Percentiles rank a stretch among this genome's conserved stretches.
Evolutionary conservation across 2,329 filamentous ascomycete species (phyloP).

Genomic region (Coniochaeta sp.): DNA sequence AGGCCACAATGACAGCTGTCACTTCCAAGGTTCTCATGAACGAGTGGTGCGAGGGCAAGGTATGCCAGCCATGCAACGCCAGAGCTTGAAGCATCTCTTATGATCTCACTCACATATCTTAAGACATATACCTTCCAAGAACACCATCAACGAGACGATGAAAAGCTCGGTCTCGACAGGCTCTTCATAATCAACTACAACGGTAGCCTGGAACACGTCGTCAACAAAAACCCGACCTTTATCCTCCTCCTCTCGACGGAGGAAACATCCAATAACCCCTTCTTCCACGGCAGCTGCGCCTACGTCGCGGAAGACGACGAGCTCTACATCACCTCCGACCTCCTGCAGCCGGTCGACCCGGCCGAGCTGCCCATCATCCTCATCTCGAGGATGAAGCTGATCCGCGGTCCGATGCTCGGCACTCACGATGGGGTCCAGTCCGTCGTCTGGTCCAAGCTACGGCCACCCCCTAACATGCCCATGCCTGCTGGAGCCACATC

Average conservation of each 20-base stretch:
- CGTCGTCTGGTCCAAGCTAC: conserved; percentile 32
- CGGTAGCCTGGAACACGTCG: conserved; percentile 23
- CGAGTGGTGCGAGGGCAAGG: background rate
- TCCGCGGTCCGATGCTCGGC: conserved; percentile 20
- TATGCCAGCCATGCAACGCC: background rate
- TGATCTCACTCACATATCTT: background rate
- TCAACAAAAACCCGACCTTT: conserved; percentile 25
- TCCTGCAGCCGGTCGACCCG: conserved; percentile 28
- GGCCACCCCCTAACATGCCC: conserved; percentile 32
- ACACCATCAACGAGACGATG: too few species aligned
- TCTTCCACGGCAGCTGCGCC: conserved; percentile 39
- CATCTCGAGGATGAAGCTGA: conserved; percentile 34
- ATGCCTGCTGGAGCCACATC: conserved; percentile 58
- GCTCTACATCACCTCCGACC: conserved; percentile 37
- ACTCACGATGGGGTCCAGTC: conserved; percentile 19
- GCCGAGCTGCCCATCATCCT: conserved; percentile 33
- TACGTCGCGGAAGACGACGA: conserved; percentile 31
- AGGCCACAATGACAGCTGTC: background rate
- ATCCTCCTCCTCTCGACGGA: conserved; percentile 34
- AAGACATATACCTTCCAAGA: too few species aligned
- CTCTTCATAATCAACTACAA: conserved; percentile 31
- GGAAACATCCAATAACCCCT: conserved; percentile 31
- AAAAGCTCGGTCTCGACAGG: background rate
- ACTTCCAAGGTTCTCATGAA: background rate
- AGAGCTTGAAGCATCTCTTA: background rate